A percentile compares a stretch with the other conserved stretches of the same genome.
phyloP scores from a whole-genome alignment of 768 basidiomycete species.

The Mycena polygramma region DNA sequence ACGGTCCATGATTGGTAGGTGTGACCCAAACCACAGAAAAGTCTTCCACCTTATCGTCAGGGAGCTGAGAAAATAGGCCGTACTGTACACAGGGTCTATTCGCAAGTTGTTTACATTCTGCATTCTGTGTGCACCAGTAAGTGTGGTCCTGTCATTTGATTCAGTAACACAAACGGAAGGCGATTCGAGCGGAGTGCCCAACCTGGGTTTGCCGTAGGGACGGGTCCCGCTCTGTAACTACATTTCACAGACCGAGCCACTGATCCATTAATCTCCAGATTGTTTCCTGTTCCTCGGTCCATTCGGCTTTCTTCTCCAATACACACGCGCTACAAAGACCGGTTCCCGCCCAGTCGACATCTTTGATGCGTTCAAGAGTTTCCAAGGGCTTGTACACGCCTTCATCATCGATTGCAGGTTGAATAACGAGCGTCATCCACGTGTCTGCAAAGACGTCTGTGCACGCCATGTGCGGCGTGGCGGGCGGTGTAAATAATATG shows the following conservation, averaged over 20 bases:
- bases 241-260: slow-evolving; percentile 59
- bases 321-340: slow-evolving; percentile 74
- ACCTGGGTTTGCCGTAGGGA: slow-evolving; percentile 18
- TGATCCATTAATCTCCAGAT: slow-evolving; percentile 73
- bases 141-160: slow-evolving; percentile 13
- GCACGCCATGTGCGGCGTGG: slow-evolving; percentile 80
- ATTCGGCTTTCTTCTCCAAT: slow-evolving; percentile 72
- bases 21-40: neutral
- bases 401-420: slow-evolving; percentile 70
- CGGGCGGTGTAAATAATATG: slow-evolving; percentile 76
- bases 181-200: slow-evolving; percentile 25
- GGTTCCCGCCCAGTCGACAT: slow-evolving; percentile 67
- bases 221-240: slow-evolving; percentile 16
- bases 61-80: neutral
- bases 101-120: neutral
- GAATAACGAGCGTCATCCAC: slow-evolving; percentile 81
- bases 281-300: slow-evolving; percentile 69
- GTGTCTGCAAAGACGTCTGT: slow-evolving; percentile 78
- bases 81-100: slow-evolving; percentile 16
- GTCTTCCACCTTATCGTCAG: neutral
- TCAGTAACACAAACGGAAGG: slow-evolving; percentile 9
- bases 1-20: slow-evolving; percentile 9
- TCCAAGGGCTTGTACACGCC: slow-evolving; percentile 82
- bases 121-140: no score
- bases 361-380: slow-evolving; percentile 72